Base-by-base conservation (phyloP, 176 grass and related monocot genomes). In the Rhynchospora pubera region DNA sequence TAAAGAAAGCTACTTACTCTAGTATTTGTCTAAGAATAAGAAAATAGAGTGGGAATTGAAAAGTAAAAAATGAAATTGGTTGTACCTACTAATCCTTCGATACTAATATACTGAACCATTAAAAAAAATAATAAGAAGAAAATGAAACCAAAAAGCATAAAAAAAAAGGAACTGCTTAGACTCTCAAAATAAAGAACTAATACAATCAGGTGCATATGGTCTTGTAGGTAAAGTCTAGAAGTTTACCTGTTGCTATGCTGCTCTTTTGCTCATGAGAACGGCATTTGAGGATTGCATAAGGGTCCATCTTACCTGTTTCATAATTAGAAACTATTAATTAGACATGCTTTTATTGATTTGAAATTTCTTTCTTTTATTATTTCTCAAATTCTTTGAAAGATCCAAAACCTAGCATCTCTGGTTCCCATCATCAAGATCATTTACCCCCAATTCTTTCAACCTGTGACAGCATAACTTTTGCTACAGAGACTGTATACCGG, bases 191-290 rank as follows among this genome's bases (percentile, higher is more conserved):
- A 30, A n/a, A 32, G 26, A 14, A 63, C 22, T 65, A 26, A 12
- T 32, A 5, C 26, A 32, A 30, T 39, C 28, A 22, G 57, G 5
- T 21, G 12, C 15, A 53, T 6, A 16, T 52, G 9, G 26, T 75
- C 21, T 15, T 26, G 9, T 76, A 76, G 12, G 52, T 28, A 16
- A 53, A 55, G 23, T 32, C 51, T 5, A 51, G 46, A 44, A 14
- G 80, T 58, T 56, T 11, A 99, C 96, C 91, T 47, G 84, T 59
- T 90, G 92, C 92, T 51, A 99, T 82, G 45, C 91, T 95, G 82
- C 96, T 99, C 66, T 69, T 95, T 84, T 99, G 91, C 82, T 99
- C 96, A 62, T 99, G 96, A 42, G 96, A 88, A 55, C 91, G 87
- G 86, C 86, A 95, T 85, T 60, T 87, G 8, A 99, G 69, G 81